These are phyloP conservation scores for Nitzschia putrida DNA, from an alignment of 108 stramenopile species.

Conservation along the genomic window DNA sequence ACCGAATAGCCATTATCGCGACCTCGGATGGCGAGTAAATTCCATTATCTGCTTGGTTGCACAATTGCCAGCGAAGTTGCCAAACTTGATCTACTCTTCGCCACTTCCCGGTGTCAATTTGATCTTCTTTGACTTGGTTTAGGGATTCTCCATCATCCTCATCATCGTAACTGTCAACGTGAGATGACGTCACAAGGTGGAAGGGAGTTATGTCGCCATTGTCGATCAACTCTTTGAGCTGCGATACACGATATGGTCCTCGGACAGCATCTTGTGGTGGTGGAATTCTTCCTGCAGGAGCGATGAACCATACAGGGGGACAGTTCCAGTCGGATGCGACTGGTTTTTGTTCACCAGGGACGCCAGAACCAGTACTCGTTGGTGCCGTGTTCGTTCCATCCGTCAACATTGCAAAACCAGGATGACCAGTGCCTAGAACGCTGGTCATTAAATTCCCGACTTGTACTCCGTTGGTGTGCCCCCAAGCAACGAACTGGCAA, in stretches of 20 bases:
- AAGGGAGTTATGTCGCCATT: slow-evolving; percentile 50
- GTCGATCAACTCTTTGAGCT: slow-evolving; percentile 54
- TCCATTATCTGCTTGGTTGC: slow-evolving; percentile 43
- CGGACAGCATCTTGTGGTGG: slow-evolving; percentile 58
- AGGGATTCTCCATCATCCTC: slow-evolving; percentile 33
- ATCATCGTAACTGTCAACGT: slow-evolving; percentile 54
- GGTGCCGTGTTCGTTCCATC: slow-evolving; percentile 26
- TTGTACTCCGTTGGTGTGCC: slow-evolving; percentile 64
- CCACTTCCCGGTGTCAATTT: slow-evolving; percentile 83
- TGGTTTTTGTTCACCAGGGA: not conserved
- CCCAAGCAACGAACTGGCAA: slow-evolving; percentile 75
- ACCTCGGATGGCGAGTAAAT: slow-evolving; percentile 54
- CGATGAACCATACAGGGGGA: slow-evolving; percentile 74
- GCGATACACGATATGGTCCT: slow-evolving; percentile 72
- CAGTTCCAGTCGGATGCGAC: slow-evolving; percentile 30
- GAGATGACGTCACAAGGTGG: slow-evolving; percentile 49
- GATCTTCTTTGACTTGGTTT: slow-evolving; percentile 37
- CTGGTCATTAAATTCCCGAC: slow-evolving; percentile 59
- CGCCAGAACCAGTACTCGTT: not conserved
- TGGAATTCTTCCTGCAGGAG: slow-evolving; percentile 52
- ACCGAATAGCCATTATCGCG: slow-evolving; percentile 47
- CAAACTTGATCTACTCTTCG: slow-evolving; percentile 58
- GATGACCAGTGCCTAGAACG: slow-evolving; percentile 28
- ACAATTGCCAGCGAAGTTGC: slow-evolving; percentile 76
- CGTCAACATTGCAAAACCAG: slow-evolving; percentile 28